These are phyloP conservation scores for Wakefieldia striispora DNA, from an alignment of 768 basidiomycete species.

Conservation along the genomic window DNA sequence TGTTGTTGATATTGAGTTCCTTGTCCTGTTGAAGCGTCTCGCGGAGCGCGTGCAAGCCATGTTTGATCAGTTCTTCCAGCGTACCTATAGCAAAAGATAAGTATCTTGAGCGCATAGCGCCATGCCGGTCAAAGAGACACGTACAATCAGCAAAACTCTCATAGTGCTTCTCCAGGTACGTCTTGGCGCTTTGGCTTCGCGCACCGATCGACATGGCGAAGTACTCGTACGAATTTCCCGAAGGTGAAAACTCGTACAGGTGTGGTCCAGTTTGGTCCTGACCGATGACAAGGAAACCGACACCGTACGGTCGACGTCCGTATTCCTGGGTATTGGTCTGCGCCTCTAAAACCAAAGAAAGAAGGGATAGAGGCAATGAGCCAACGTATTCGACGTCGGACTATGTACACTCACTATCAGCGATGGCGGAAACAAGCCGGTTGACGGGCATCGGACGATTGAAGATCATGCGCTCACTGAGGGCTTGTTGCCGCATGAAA, in stretches of 20 bases:
- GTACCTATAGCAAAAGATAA: constrained; percentile 47
- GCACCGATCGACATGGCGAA: constrained; percentile 99
- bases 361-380: constrained; percentile 5
- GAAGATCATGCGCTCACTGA: constrained; percentile 92
- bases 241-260: constrained; percentile 97
- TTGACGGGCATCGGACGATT: constrained; percentile 94
- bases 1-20: constrained; percentile 89
- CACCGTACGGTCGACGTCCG: constrained; percentile 95
- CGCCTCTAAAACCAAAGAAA: constrained; percentile 59
- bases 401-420: constrained; percentile 72
- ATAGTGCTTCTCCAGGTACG: constrained; percentile 94
- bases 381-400: neutral
- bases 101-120: neutral
- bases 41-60: constrained; percentile 91
- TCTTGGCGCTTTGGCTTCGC: constrained; percentile 96
- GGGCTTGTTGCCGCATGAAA: constrained; percentile 99
- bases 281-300: constrained; percentile 97
- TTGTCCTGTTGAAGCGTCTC: constrained; percentile 99
- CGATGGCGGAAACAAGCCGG: constrained; percentile 88
- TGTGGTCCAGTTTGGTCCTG: constrained; percentile 96
- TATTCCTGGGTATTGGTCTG: constrained; percentile 99
- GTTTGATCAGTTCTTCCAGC: constrained; percentile 84
- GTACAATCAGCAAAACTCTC: constrained; percentile 82
- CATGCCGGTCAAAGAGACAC: constrained; percentile 25
- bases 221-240: constrained; percentile 97